Evolutionary conservation across 148 eudicot genomes (phyloP).

Genomic region (Chenopodium suecicum): DNA sequence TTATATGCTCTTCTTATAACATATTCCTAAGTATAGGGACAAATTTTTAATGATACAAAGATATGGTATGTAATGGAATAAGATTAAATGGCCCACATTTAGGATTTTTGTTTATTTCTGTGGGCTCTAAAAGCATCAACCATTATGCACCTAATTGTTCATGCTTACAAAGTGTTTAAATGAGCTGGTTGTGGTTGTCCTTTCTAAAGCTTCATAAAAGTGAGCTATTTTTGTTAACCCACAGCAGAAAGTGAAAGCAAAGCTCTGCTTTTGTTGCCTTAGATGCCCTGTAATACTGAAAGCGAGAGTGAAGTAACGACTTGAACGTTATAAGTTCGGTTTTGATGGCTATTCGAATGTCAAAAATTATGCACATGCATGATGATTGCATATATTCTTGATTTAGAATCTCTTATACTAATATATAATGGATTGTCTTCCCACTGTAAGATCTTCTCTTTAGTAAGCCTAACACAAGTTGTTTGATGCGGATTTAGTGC

Average conservation of each 20-base stretch:
- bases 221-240: conserved; percentile 20
- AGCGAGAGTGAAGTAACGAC: conserved; percentile 15
- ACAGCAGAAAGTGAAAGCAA: conserved; percentile 32
- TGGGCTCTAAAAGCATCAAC: conserved; percentile 38
- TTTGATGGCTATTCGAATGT: conserved; percentile 26
- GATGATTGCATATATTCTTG: conserved; percentile 35
- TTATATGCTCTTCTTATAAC: conserved; percentile 13
- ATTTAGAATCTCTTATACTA: conserved; percentile 20
- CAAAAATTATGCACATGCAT: conserved; percentile 32
- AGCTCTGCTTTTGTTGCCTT: conserved; percentile 28
- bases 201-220: conserved; percentile 30
- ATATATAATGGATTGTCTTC: conserved; percentile 8
- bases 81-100: conserved; percentile 34
- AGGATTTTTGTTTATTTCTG: conserved; percentile 32
- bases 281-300: conserved; percentile 26
- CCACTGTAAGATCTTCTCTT: conserved; percentile 15
- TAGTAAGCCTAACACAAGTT: neutral
- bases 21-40: conserved; percentile 32
- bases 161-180: conserved; percentile 41
- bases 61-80: conserved; percentile 32
- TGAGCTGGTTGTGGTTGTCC: conserved; percentile 42
- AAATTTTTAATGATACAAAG: conserved; percentile 28
- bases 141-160: conserved; percentile 27
- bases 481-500: neutral
- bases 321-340: conserved; percentile 23